Evolutionary conservation across 2,329 filamentous ascomycete species (phyloP).

Genomic region (Talaromyces sp.): DNA sequence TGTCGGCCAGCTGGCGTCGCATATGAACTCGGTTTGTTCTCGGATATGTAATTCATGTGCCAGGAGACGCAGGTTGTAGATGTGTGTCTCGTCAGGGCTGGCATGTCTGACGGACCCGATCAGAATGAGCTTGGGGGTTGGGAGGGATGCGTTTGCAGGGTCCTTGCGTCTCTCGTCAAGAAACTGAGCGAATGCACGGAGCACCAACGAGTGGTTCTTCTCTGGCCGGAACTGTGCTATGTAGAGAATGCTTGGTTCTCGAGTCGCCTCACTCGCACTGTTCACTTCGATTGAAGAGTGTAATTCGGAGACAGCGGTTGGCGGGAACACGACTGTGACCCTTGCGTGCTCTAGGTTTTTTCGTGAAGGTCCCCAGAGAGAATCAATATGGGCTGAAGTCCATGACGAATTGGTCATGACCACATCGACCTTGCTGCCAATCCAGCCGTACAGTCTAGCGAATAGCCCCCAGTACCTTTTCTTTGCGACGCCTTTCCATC

Average conservation of each 20-base stretch:
- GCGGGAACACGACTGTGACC: conserved; percentile 75
- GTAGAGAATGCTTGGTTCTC: conserved; percentile 75
- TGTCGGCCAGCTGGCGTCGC: conserved; percentile 84
- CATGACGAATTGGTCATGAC: conserved; percentile 98
- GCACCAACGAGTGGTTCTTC: conserved; percentile 87
- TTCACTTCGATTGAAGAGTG: conserved; percentile 69
- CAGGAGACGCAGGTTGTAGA: conserved; percentile 82
- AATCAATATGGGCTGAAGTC: conserved; percentile 79
- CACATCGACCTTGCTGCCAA: conserved; percentile 79
- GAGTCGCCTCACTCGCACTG: conserved; percentile 60
- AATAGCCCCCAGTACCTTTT: conserved; percentile 82
- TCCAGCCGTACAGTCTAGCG: conserved; percentile 73
- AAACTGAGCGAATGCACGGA: conserved; percentile 79
- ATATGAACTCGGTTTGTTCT: conserved; percentile 78
- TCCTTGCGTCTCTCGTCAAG: conserved; percentile 51
- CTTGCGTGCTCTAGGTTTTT: conserved; percentile 41
- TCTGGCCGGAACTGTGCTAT: conserved; percentile 97
- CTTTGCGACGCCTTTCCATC: conserved; percentile 67
- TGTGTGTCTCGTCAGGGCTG: conserved; percentile 50
- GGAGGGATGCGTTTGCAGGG: conserved; percentile 41
- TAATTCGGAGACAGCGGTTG: conserved; percentile 83
- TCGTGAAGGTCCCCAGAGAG: conserved; percentile 65
- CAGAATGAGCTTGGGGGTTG: conserved; percentile 66
- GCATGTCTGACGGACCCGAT: conserved; percentile 85
- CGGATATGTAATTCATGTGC: conserved; percentile 83